These are phyloP conservation scores for Ogataea paradorogensis DNA, from an alignment of 805 yeast genomes.

Conservation along the genomic window DNA sequence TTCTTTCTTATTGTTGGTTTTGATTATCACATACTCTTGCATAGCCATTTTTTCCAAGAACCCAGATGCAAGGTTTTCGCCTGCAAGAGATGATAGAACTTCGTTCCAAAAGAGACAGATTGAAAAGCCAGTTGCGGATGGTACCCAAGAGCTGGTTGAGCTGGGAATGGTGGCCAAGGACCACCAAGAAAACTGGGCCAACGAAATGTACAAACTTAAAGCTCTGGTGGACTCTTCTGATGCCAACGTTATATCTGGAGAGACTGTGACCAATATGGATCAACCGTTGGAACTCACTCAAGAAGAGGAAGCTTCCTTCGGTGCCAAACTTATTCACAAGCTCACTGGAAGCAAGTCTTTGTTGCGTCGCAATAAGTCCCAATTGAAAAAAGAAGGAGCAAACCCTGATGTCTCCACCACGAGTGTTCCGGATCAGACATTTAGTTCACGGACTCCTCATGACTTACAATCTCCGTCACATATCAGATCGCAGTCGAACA, in stretches of 20 bases:
- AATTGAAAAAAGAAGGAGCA: constrained; percentile 3
- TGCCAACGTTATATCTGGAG: constrained; percentile 15
- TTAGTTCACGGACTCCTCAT: background rate
- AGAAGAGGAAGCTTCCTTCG: constrained; percentile 35
- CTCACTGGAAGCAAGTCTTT: constrained; percentile 43
- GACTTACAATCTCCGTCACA: constrained; percentile 9
- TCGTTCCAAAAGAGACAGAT: constrained; percentile 61
- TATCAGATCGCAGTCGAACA: constrained; percentile 19
- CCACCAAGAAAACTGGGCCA: constrained; percentile 73
- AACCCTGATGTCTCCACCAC: constrained; percentile 2
- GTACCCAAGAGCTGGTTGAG: constrained; percentile 57
- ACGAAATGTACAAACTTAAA: constrained; percentile 53
- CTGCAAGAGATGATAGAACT: constrained; percentile 88
- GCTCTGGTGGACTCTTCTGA: constrained; percentile 32
- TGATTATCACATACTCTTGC: constrained; percentile 65
- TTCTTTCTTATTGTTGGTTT: constrained; percentile 66
- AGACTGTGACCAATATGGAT: constrained; percentile 23
- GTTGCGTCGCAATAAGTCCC: constrained; percentile 24
- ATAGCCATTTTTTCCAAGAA: constrained; percentile 70
- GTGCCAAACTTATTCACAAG: constrained; percentile 42
- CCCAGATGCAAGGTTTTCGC: constrained; percentile 85
- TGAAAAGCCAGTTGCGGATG: constrained; percentile 26
- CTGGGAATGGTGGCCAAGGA: constrained; percentile 81
- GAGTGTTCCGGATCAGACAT: background rate
- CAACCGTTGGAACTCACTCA: constrained; percentile 32